Conservation (phyloP, 139 green algal genomes). For the Penium margaritaceum region DNA sequence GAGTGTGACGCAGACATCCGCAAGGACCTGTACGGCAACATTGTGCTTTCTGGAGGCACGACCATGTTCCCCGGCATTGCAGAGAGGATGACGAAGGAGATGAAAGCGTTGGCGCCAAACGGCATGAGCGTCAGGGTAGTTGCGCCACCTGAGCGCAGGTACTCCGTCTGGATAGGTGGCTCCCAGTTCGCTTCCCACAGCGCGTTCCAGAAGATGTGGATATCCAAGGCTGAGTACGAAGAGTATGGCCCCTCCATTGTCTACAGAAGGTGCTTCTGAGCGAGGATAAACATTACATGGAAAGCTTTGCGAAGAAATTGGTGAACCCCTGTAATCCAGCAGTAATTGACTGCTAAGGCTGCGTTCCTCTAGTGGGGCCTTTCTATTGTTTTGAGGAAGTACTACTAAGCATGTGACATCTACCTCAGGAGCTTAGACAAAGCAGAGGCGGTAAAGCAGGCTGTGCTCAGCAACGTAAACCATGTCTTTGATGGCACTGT, state of each 20-base stretch:
- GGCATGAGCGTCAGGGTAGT: slow-evolving; percentile 53
- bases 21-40: slow-evolving; percentile 49
- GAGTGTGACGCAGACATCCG: slow-evolving; percentile 50
- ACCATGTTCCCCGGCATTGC: slow-evolving; percentile 50
- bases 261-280: slow-evolving; percentile 92
- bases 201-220: slow-evolving; percentile 48
- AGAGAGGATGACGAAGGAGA: slow-evolving; percentile 49
- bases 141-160: slow-evolving; percentile 51
- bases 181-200: slow-evolving; percentile 53
- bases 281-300: too few species aligned
- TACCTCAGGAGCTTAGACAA: too few species aligned
- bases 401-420: too few species aligned
- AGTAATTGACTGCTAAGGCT: too few species aligned
- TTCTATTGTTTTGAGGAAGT: too few species aligned
- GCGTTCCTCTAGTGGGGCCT: too few species aligned
- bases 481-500: too few species aligned
- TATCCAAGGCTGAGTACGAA: slow-evolving; percentile 93
- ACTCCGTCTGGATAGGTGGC: slow-evolving; percentile 54
- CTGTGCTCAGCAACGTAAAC: too few species aligned
- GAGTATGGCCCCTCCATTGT: slow-evolving; percentile 93
- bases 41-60: slow-evolving; percentile 49
- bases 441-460: too few species aligned
- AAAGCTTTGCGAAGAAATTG: too few species aligned
- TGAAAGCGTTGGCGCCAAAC: slow-evolving; percentile 42
- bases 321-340: too few species aligned